Evolutionary conservation across 139 green algal genomes (phyloP).

Genomic region (Chlorella sp.): DNA sequence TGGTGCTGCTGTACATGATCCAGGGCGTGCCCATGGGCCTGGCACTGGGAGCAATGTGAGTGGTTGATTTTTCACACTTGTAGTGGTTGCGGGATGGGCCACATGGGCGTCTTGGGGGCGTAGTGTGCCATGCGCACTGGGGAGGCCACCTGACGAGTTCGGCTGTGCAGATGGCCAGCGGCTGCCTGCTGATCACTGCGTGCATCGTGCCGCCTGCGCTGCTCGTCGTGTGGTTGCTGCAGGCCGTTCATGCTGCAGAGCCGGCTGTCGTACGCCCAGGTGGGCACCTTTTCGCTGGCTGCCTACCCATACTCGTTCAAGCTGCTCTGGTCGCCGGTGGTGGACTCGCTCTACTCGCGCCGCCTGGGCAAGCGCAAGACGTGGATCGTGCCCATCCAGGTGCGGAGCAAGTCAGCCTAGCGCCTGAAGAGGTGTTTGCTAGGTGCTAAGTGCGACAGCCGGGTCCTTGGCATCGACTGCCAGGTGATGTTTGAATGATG

Average conservation of each 20-base stretch:
- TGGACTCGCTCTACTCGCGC: slow-evolving; percentile 70
- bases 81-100: too few relatives aligned
- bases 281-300: slow-evolving; percentile 81
- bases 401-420: slow-evolving; percentile 16
- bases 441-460: too few relatives aligned
- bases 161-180: too few relatives aligned
- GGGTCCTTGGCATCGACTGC: background rate
- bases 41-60: slow-evolving; percentile 77
- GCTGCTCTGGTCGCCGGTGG: slow-evolving; percentile 87
- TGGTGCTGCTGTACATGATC: slow-evolving; percentile 83
- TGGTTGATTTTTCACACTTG: too few relatives aligned
- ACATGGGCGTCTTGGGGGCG: too few relatives aligned
- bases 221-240: too few relatives aligned
- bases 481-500: too few relatives aligned
- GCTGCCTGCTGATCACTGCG: too few relatives aligned
- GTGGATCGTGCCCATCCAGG: slow-evolving; percentile 82
- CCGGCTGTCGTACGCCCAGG: slow-evolving; percentile 66
- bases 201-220: too few relatives aligned
- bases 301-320: slow-evolving; percentile 92
- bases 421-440: background rate
- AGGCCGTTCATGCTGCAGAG: slow-evolving; percentile 85
- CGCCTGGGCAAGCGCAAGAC: slow-evolving; percentile 67
- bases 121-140: too few relatives aligned
- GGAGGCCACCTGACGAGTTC: too few relatives aligned
- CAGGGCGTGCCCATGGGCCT: slow-evolving; percentile 85